phyloP scores from a whole-genome alignment of 495 filamentous ascomycete species.

The Acidomyces sp. region DNA sequence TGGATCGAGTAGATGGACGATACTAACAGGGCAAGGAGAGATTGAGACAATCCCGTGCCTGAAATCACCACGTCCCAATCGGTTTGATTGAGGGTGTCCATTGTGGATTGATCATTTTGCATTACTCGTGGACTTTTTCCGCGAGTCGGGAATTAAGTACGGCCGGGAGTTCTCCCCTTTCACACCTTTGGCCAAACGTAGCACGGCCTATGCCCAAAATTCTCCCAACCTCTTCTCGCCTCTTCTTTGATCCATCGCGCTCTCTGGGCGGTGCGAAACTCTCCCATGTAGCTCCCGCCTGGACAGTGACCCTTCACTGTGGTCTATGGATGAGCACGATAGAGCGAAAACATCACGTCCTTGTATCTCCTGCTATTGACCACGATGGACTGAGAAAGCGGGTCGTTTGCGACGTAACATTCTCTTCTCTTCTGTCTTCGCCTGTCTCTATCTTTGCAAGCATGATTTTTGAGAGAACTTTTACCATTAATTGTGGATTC shows the following conservation, averaged over 20 bases:
- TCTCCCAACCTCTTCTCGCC: neutral
- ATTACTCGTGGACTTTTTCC: neutral
- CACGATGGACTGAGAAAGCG: conserved; percentile 57
- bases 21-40: conserved; percentile 82
- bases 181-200: neutral
- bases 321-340: conserved; percentile 44
- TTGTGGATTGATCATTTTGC: conserved; percentile 30
- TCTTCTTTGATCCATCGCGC: conserved; percentile 12
- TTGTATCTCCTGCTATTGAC: conserved; percentile 95
- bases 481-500: too few relatives aligned
- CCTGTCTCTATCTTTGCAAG: neutral
- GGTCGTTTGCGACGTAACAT: conserved; percentile 48
- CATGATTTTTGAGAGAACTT: too few relatives aligned
- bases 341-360: conserved; percentile 58
- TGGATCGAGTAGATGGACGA: conserved; percentile 13
- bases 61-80: conserved; percentile 84
- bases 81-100: conserved; percentile 71
- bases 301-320: conserved; percentile 55
- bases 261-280: conserved; percentile 14
- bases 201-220: neutral
- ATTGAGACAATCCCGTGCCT: conserved; percentile 82
- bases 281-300: conserved; percentile 28
- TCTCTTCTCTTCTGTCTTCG: conserved; percentile 4
- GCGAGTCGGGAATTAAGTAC: too few relatives aligned
- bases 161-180: conserved; percentile 1